Conservation (phyloP, 2,329 filamentous ascomycete species). For the Ceratocystis cubensis region DNA sequence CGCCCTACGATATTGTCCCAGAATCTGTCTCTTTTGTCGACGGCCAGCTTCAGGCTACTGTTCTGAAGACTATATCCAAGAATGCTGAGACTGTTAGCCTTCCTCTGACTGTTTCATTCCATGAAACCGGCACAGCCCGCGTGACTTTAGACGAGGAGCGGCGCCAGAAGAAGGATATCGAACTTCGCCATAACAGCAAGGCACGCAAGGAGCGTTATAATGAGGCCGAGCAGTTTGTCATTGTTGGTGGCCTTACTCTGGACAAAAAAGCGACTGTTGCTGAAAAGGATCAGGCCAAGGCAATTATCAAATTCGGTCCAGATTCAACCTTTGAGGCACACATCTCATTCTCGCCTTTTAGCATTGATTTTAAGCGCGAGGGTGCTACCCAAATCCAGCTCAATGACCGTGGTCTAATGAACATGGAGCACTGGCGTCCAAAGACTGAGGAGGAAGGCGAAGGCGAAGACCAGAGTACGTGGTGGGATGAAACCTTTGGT, state of each 20-base stretch:
- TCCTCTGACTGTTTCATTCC: conserved; percentile 75
- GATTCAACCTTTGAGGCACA: conserved; percentile 65
- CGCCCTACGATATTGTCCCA: conserved; percentile 66
- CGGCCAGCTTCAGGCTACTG: conserved; percentile 63
- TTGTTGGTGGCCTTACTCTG: conserved; percentile 66
- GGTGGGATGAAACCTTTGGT: conserved; percentile 96
- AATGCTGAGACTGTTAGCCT: conserved; percentile 57
- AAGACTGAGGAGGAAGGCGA: conserved; percentile 55
- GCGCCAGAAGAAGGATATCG: conserved; percentile 76
- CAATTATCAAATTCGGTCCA: conserved; percentile 70
- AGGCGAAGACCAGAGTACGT: conserved; percentile 63
- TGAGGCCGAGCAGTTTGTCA: conserved; percentile 71
- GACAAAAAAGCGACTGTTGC: conserved; percentile 60
- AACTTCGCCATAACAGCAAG: conserved; percentile 70
- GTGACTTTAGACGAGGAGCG: conserved; percentile 86
- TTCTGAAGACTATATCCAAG: conserved; percentile 65
- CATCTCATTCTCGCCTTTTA: conserved; percentile 71
- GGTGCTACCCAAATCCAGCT: conserved; percentile 72
- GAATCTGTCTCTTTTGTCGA: conserved; percentile 63
- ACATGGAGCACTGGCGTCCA: conserved; percentile 88
- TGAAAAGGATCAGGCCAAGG: conserved; percentile 51
- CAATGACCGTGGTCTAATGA: conserved; percentile 81
- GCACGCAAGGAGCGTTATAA: conserved; percentile 89
- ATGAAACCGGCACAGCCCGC: conserved; percentile 77
- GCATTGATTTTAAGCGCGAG: conserved; percentile 74